A percentile compares a stretch with the other conserved stretches of the same genome.
Conservation (phyloP, 139 green algal genomes). For the Chlamydomonas asymmetrica region DNA sequence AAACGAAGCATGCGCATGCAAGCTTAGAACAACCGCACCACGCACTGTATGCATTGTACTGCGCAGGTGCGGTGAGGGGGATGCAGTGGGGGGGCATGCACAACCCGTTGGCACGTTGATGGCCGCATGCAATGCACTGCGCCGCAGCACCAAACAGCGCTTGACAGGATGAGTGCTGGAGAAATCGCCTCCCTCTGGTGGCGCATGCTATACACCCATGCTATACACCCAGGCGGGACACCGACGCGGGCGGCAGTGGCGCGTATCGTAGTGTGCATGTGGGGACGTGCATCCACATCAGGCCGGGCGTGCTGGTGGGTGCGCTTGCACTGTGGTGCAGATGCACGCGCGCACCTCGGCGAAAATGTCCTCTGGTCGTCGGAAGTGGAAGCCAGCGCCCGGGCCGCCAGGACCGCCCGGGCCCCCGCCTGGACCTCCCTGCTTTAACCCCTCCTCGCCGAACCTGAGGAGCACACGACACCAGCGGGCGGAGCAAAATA, state of each 20-base stretch:
- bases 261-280: no score
- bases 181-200: no score
- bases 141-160: no score
- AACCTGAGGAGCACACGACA: no score
- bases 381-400: slow-evolving; percentile 48
- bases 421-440: slow-evolving; percentile 31
- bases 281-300: not conserved
- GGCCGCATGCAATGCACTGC: no score
- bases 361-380: slow-evolving; percentile 78
- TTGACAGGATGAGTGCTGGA: no score
- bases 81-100: not conserved
- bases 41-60: not conserved
- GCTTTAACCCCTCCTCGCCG: slow-evolving; percentile 89
- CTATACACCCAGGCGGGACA: not conserved
- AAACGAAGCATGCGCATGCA: not conserved
- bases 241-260: no score
- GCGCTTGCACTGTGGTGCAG: no score
- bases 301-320: no score
- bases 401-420: slow-evolving; percentile 13
- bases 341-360: slow-evolving; percentile 57
- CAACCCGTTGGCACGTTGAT: not conserved
- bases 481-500: no score
- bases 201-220: no score
- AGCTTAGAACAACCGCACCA: not conserved
- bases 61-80: not conserved